Evolutionary conservation across 768 basidiomycete genomes (phyloP), one percentile per base, ranked within the genome.

Genomic region (Trametes maxima): DNA sequence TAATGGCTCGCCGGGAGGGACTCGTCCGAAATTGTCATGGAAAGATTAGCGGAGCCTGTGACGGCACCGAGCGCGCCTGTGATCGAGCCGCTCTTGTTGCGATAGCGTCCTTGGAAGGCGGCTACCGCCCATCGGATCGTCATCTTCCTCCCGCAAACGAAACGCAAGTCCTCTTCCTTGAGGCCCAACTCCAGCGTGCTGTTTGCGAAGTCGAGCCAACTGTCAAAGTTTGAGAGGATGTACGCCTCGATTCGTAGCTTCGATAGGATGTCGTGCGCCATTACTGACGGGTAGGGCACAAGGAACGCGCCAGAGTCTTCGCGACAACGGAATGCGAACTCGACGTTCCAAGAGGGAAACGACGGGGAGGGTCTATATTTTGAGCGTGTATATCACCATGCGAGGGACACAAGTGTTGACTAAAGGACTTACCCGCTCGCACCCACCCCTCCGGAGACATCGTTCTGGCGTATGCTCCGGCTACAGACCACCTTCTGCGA

Each of bases 71-170:
- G n/a, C n/a, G 43, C 43, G 17, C 25, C 58, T 7, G 40, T 42
- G 12, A 59, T 12, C 11, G 28, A 21, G 6, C 58, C 58, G 14
- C 19, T n/a, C 50, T 45, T 51, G 25, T 44, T 37, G 17, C 44
- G 42, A 19, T 44, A 59, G 10, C 43, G n/a, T 16, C 58, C 58
- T 3, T 39, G 50, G 43, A 60, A 57, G 8, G 59, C 63, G 5
- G 54, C 49, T 1, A 59, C 53, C 0, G 51, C 46, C 64, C 64
- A 65, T n/a, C n/a, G 19, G 13, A n/a, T 36, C 11, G 64, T 58
- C 52, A 58, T 62, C 17, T 57, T 54, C 12, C 42, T 57, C 33
- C 64, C 64, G 24, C 46, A 50, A 2, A 65, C 60, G 47, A 65
- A 60, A 13, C n/a, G n/a, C 33, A 65, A 13, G 2, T 64, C 49